phyloP scores from a whole-genome alignment of 768 basidiomycete species.

The Tylopilus balloui region DNA sequence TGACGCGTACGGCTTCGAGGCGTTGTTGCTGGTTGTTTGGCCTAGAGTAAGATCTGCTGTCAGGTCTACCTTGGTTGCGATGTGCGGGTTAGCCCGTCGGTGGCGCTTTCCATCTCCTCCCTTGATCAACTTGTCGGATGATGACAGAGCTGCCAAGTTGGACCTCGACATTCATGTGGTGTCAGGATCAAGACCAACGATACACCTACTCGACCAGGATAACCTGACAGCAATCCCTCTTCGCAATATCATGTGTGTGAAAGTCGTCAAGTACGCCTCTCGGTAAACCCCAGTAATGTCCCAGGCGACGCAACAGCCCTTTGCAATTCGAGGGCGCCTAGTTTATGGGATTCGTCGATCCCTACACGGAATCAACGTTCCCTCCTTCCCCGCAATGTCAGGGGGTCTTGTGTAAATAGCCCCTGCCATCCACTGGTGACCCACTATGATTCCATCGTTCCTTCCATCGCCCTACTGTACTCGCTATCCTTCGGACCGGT shows the following conservation, averaged over 20 bases:
- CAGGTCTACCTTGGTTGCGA: no score
- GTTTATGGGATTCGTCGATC: neutral
- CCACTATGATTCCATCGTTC: no score
- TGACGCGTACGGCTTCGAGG: constrained; percentile 18
- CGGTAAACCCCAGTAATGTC: neutral
- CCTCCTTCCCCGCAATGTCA: neutral
- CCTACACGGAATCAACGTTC: neutral
- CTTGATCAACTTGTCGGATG: no score
- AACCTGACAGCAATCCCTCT: neutral
- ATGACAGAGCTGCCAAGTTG: neutral
- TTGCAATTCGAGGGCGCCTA: neutral
- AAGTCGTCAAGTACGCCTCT: neutral
- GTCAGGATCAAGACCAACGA: neutral
- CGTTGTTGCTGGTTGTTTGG: constrained; percentile 20
- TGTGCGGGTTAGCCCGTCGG: no score
- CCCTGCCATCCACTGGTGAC: neutral
- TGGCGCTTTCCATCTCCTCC: no score
- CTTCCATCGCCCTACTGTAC: constrained; percentile 37
- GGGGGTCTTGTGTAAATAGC: constrained; percentile 5
- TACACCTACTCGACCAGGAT: neutral
- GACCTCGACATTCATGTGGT: neutral
- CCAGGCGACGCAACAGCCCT: neutral
- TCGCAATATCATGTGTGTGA: neutral
- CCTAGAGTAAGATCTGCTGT: neutral
- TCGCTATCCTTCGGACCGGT: constrained; percentile 47